Conservation (phyloP, 192 early-diverging fungal species). For the Spinellus fusiger region DNA sequence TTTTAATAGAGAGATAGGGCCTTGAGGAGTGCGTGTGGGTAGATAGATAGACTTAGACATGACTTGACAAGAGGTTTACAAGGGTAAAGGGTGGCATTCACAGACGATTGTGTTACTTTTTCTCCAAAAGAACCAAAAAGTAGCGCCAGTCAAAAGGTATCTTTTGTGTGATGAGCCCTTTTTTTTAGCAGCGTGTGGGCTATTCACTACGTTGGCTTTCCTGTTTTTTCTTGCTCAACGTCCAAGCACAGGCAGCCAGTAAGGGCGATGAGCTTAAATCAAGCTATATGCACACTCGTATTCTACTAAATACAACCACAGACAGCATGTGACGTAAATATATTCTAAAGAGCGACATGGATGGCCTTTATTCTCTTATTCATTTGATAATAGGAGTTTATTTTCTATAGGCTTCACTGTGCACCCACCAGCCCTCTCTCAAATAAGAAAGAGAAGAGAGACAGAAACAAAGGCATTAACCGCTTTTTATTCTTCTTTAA, state of each 20-base stretch:
- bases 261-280: not conserved
- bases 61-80: not conserved
- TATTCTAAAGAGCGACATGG: too few species aligned
- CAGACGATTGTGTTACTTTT: not conserved
- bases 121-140: not conserved
- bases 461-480: too few species aligned
- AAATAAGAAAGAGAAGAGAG: too few species aligned
- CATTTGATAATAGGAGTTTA: too few species aligned
- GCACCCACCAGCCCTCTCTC: too few species aligned
- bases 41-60: not conserved
- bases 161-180: not conserved
- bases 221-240: not conserved
- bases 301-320: too few species aligned
- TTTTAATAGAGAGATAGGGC: not conserved
- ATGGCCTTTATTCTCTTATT: too few species aligned
- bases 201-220: too few species aligned
- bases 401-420: too few species aligned
- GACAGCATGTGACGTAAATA: too few species aligned
- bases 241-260: not conserved
- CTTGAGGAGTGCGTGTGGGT: not conserved
- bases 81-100: not conserved
- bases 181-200: not conserved
- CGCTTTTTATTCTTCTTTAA: too few species aligned
- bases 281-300: too few species aligned
- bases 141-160: not conserved